A percentile compares a stretch with the other conserved stretches of the same genome.
Evolutionary conservation across 768 basidiomycete genomes (phyloP).

Genomic region (Amyloporia xantha): DNA sequence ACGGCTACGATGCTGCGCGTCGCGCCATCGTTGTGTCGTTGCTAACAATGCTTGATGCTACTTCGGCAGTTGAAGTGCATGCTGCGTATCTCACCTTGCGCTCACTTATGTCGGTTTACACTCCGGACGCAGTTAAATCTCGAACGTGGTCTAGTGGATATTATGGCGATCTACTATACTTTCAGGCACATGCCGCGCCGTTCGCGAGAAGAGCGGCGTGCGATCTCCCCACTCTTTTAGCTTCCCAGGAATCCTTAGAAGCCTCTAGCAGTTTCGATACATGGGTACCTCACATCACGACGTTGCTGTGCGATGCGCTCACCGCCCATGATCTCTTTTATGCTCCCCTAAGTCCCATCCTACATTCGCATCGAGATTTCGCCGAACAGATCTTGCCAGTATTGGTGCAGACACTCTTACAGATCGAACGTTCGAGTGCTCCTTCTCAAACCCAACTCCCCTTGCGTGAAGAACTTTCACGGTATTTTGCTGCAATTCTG

Average conservation of each 20-base stretch:
- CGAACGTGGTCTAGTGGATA: conserved; percentile 28
- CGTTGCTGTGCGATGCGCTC: conserved; percentile 53
- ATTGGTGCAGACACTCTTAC: conserved; percentile 65
- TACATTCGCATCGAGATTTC: conserved; percentile 48
- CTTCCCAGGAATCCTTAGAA: conserved; percentile 28
- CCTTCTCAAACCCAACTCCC: conserved; percentile 17
- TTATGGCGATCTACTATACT: conserved; percentile 17
- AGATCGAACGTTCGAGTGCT: conserved; percentile 19
- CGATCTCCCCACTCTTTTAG: conserved; percentile 34
- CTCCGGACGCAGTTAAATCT: conserved; percentile 24
- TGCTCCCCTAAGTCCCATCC: conserved; percentile 54
- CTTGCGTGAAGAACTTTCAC: conserved; percentile 31
- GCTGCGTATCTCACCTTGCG: conserved; percentile 61
- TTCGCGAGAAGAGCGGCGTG: conserved; percentile 20
- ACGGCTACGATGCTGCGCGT: conserved; percentile 25
- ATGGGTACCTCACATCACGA: conserved; percentile 61
- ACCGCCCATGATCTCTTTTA: conserved; percentile 54
- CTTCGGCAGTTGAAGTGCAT: conserved; percentile 41
- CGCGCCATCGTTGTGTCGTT: conserved; percentile 48
- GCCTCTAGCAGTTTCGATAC: conserved; percentile 42
- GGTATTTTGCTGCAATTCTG: conserved; percentile 55
- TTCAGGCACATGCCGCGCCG: conserved; percentile 19
- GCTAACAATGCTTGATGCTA: conserved; percentile 51
- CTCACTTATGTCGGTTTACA: conserved; percentile 40
- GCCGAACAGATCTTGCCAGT: conserved; percentile 67